These are phyloP conservation scores for Termitomyces sp. DNA, from an alignment of 768 basidiomycete species.

Conservation along the genomic window DNA sequence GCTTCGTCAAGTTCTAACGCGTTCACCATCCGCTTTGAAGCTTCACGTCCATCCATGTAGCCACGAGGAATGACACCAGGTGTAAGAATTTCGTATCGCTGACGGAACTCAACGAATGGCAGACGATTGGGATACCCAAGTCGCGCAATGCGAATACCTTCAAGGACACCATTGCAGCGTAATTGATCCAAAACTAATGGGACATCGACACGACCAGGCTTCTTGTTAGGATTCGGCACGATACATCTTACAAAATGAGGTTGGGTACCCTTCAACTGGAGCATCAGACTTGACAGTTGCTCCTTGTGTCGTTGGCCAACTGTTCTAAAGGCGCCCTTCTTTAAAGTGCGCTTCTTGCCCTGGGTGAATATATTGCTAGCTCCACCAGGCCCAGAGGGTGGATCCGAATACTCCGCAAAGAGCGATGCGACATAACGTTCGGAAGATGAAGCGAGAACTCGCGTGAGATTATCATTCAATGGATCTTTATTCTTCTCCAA, in stretches of 20 bases:
- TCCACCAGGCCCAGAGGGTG: slow-evolving; percentile 27
- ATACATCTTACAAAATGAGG: slow-evolving; percentile 99
- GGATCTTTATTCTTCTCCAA: slow-evolving; percentile 99
- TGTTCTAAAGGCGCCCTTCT: slow-evolving; percentile 96
- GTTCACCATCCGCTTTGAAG: slow-evolving; percentile 86
- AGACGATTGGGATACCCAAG: slow-evolving; percentile 96
- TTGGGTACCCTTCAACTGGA: slow-evolving; percentile 86
- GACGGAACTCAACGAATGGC: slow-evolving; percentile 95
- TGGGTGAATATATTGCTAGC: slow-evolving; percentile 32
- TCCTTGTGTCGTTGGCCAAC: slow-evolving; percentile 95
- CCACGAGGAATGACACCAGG: slow-evolving; percentile 90
- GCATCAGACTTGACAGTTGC: slow-evolving; percentile 87
- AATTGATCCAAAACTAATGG: slow-evolving; percentile 95
- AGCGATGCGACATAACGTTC: slow-evolving; percentile 78
- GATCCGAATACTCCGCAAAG: slow-evolving; percentile 76
- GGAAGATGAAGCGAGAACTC: slow-evolving; percentile 76
- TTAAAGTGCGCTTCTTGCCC: slow-evolving; percentile 71
- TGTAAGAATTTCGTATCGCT: slow-evolving; percentile 93
- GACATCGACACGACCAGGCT: slow-evolving; percentile 85
- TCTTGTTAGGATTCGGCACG: slow-evolving; percentile 90
- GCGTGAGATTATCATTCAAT: slow-evolving; percentile 90
- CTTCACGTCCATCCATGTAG: slow-evolving; percentile 97
- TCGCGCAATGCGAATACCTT: slow-evolving; percentile 96
- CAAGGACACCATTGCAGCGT: slow-evolving; percentile 97
- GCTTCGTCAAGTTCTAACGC: slow-evolving; percentile 82